phyloP scores from a whole-genome alignment of 257 asterid species.

The Solanum paucissectum region DNA sequence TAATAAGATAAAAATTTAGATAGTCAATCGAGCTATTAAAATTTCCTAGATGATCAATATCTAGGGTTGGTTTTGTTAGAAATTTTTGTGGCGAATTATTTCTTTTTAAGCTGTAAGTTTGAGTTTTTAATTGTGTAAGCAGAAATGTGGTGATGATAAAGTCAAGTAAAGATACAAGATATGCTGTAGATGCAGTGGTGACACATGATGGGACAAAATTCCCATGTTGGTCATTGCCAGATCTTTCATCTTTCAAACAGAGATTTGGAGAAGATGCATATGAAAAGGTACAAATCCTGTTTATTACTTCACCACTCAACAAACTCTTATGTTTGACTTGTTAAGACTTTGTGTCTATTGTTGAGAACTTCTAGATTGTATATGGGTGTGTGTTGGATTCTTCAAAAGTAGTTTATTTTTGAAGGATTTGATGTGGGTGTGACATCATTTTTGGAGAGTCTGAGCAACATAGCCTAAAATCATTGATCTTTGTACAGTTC shows the following conservation, averaged over 20 bases:
- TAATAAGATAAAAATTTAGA: neutral
- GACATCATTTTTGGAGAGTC: neutral
- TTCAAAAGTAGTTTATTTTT: neutral
- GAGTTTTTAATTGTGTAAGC: neutral
- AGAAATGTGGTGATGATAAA: constrained; percentile 68
- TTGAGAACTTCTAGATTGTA: neutral
- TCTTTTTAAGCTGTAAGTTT: neutral
- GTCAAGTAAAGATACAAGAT: constrained; percentile 75
- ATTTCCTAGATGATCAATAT: neutral
- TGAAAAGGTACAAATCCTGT: constrained; percentile 21
- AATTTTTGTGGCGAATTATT: neutral
- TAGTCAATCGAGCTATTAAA: neutral
- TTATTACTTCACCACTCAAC: no score
- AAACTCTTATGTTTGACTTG: neutral
- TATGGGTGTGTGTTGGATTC: neutral
- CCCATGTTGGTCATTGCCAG: constrained; percentile 59
- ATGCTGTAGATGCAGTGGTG: constrained; percentile 62
- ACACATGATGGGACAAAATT: constrained; percentile 69
- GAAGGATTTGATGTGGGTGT: neutral
- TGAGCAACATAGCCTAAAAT: neutral
- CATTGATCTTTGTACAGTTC: neutral
- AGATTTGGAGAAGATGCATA: constrained; percentile 42
- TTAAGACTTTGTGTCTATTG: neutral
- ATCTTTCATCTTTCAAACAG: constrained; percentile 50
- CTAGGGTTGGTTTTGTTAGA: neutral